These are phyloP conservation scores for Vachellia collinsii DNA, from an alignment of 306 rosid genomes.

Conservation along the genomic window DNA sequence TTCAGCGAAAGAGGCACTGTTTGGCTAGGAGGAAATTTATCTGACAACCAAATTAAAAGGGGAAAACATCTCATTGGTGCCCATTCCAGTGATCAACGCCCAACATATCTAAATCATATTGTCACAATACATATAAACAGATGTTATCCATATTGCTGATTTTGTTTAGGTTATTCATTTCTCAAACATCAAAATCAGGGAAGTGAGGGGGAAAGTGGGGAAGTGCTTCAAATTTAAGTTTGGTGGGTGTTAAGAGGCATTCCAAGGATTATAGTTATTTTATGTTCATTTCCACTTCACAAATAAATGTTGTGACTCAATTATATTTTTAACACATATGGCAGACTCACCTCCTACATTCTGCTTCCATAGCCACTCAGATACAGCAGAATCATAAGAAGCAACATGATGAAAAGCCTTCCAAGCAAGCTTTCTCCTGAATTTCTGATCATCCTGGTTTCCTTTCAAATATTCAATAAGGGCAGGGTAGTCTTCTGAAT, in stretches of 20 bases:
- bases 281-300: conserved; percentile 20
- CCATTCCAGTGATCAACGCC: background rate
- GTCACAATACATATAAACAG: background rate
- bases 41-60: conserved; percentile 43
- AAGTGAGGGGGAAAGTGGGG: background rate
- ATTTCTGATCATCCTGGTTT: conserved; percentile 59
- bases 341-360: conserved; percentile 61
- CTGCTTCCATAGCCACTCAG: conserved; percentile 98
- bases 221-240: background rate
- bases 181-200: conserved; percentile 16
- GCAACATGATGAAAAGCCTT: conserved; percentile 93
- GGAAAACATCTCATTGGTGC: conserved; percentile 31
- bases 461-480: conserved; percentile 77
- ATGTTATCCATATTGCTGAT: background rate
- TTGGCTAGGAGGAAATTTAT: conserved; percentile 81
- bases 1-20: conserved; percentile 69
- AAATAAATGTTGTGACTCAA: conserved; percentile 12
- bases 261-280: conserved; percentile 6
- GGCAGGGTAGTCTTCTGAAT: conserved; percentile 80
- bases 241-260: background rate
- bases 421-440: conserved; percentile 89
- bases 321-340: conserved; percentile 11
- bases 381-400: conserved; percentile 89
- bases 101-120: conserved; percentile 21
- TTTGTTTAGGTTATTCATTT: background rate